Conservation (phyloP, 352 stramenopile genomes). For the Globisporangium mamillatum region DNA sequence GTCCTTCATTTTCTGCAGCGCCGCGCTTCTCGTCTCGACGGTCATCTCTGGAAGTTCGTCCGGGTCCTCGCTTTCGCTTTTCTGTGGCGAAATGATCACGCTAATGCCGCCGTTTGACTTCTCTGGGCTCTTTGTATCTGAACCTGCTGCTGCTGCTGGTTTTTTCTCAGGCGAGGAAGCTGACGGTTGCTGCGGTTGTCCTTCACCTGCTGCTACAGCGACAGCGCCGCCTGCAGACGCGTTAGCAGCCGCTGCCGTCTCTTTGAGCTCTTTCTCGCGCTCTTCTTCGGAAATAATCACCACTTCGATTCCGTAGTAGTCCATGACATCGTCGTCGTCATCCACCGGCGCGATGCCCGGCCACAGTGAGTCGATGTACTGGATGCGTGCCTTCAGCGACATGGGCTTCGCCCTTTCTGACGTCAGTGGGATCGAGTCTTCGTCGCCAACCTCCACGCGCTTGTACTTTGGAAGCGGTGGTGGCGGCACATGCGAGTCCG, state of each 20-base stretch:
- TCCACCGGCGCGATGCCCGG: slow-evolving; percentile 58
- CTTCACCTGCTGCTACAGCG: not conserved
- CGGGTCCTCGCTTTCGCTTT: slow-evolving; percentile 8
- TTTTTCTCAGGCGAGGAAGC: slow-evolving; percentile 20
- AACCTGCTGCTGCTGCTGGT: not conserved
- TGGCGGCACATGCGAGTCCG: not conserved
- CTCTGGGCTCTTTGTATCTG: slow-evolving; percentile 19
- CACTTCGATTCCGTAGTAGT: slow-evolving; percentile 78
- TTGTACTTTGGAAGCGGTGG: slow-evolving; percentile 47
- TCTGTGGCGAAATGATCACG: slow-evolving; percentile 11
- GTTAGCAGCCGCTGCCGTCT: not conserved
- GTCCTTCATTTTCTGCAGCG: slow-evolving; percentile 48
- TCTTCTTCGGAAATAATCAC: slow-evolving; percentile 70
- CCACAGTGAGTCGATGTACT: slow-evolving; percentile 73
- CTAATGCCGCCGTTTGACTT: slow-evolving; percentile 8
- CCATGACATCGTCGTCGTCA: slow-evolving; percentile 67
- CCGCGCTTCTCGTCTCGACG: slow-evolving; percentile 50
- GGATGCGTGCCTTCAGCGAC: slow-evolving; percentile 51
- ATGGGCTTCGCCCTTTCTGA: slow-evolving; percentile 35
- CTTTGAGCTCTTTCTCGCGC: slow-evolving; percentile 13
- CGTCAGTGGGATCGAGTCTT: slow-evolving; percentile 43
- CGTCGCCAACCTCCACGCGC: slow-evolving; percentile 37
- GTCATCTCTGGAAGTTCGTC: slow-evolving; percentile 30
- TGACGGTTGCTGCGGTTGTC: slow-evolving; percentile 6
- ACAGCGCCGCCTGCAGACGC: too few species aligned